Evolutionary conservation across 306 rosid genomes (phyloP), one percentile per base, ranked within the genome.

Genomic region (Ammopiptanthus mongolicus): DNA sequence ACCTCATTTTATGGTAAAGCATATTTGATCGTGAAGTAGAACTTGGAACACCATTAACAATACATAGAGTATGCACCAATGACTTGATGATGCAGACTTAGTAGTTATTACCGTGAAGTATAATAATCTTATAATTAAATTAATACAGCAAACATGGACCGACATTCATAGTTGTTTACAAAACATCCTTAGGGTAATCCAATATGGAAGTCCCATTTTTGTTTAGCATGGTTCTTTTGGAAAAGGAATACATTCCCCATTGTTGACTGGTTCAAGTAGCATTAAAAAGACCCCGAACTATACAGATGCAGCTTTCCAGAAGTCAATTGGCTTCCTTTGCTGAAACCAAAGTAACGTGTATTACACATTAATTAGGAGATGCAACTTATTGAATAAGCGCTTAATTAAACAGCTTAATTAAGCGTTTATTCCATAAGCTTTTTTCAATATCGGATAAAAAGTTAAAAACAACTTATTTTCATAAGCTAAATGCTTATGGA

Each of bases 301-400:
- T 8, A 61, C 83, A 34, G 94, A 81, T 63, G 91, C 87, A 68
- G 90, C 78, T 79, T 85, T 87, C 96, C 95, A 90, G 86, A 91
- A 91, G 53, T 88, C 95, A 75, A 79, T 21, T n/a, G 91, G 87
- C 80, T 82, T 91, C 88, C 91, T 87, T 84, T 94, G 98, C 98
- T 91, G 98, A 81, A 75, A 76, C 72, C 21, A 72, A 59, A 80
- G 36, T 8, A 31, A 39, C 13, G 51, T 51, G 6, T 13, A 44
- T 56, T 51, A 29, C 39, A 59, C 22, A 74, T 67, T 50, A 29
- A 17, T 59, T 13, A 72, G 48, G 58, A 56, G 36, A 34, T n/a
- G n/a, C n/a, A n/a, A n/a, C n/a, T n/a, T n/a, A n/a, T n/a, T n/a
- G n/a, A n/a, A n/a, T n/a, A n/a, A n/a, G n/a, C n/a, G n/a, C n/a